phyloP scores from a whole-genome alignment of 1,139 yeast genomes.

The Geotrichum fermentans region DNA sequence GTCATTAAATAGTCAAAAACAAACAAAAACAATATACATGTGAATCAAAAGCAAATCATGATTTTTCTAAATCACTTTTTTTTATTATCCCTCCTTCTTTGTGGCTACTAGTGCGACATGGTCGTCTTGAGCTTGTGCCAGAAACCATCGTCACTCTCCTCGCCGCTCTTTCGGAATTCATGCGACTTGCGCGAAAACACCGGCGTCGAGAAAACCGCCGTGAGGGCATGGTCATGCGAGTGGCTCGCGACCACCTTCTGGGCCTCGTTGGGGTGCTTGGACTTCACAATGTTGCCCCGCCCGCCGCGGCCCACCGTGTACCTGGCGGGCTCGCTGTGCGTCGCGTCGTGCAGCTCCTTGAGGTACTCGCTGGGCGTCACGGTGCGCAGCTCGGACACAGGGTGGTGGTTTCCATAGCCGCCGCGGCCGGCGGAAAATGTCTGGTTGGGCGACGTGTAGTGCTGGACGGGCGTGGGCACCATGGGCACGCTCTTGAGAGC shows the following conservation, averaged over 20 bases:
- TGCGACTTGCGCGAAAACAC: not conserved
- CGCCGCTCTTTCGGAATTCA: not conserved
- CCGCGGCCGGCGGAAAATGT: slow-evolving; percentile 40
- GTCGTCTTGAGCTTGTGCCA: slow-evolving; percentile 31
- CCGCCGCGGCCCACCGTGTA: slow-evolving; percentile 41
- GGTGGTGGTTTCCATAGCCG: slow-evolving; percentile 37
- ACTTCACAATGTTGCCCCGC: slow-evolving; percentile 33
- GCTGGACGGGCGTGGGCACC: slow-evolving; percentile 38
- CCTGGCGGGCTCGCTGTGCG: slow-evolving; percentile 33
- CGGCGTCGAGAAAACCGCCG: slow-evolving; percentile 14
- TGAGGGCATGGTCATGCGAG: not conserved
- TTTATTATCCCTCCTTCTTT: too few relatives aligned
- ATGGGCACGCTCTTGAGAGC: slow-evolving; percentile 21
- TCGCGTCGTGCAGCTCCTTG: slow-evolving; percentile 34
- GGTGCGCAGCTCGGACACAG: slow-evolving; percentile 33
- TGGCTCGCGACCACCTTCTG: not conserved
- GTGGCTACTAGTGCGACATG: slow-evolving; percentile 25
- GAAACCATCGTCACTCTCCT: slow-evolving; percentile 22
- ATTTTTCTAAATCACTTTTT: too few relatives aligned
- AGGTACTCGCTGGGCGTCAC: slow-evolving; percentile 37
- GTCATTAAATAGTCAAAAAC: not conserved
- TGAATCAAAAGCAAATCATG: too few relatives aligned
- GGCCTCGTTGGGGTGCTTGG: slow-evolving; percentile 7
- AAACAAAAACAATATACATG: not conserved
- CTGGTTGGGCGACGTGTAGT: slow-evolving; percentile 36